Percentiles rank a stretch among this genome's conserved stretches.
Conservation (phyloP, 768 basidiomycete genomes). For the Naganishia friedmannii region DNA sequence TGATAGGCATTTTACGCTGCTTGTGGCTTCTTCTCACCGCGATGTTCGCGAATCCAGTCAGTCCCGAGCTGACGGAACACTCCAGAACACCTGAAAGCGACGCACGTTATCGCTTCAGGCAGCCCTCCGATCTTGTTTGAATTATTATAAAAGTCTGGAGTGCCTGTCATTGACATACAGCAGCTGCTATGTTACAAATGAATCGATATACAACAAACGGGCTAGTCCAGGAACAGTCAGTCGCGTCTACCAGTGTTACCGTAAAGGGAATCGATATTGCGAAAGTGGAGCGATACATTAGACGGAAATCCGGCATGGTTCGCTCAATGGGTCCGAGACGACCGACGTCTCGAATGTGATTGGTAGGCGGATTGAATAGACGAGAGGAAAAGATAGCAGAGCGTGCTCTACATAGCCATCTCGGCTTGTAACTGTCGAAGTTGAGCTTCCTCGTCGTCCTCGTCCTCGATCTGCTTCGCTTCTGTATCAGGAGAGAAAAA, state of each 20-base stretch:
- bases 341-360: neutral
- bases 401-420: constrained; percentile 43
- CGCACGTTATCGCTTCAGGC: neutral
- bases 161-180: neutral
- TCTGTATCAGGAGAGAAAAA: neutral
- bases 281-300: neutral
- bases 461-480: constrained; percentile 55
- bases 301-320: neutral
- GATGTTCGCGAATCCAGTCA: no score
- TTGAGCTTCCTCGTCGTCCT: constrained; percentile 89
- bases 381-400: neutral
- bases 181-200: neutral
- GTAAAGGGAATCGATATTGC: neutral
- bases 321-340: neutral
- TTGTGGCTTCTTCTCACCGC: no score
- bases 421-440: constrained; percentile 80
- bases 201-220: constrained; percentile 6
- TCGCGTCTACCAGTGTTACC: neutral
- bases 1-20: no score
- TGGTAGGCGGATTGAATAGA: neutral
- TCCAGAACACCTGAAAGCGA: no score
- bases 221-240: neutral
- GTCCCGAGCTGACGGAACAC: no score
- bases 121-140: no score
- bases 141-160: neutral